These are phyloP conservation scores for Mrakia frigida DNA, from an alignment of 768 basidiomycete genomes.

Conservation along the genomic window DNA sequence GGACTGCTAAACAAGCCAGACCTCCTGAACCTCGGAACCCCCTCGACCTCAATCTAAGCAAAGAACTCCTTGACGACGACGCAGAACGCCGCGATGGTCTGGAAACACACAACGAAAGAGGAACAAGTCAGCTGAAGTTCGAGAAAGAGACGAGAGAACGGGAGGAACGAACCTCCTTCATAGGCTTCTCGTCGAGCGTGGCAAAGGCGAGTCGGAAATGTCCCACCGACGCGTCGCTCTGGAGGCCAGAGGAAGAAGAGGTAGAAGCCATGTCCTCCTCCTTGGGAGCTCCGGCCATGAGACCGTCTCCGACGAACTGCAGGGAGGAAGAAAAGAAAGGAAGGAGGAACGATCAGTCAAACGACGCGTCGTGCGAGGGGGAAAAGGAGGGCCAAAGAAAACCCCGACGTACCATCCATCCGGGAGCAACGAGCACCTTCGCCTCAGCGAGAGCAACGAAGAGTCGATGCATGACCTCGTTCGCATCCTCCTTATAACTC, in stretches of 20 bases:
- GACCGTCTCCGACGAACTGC: slow-evolving; percentile 23
- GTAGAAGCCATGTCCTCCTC: slow-evolving; percentile 4
- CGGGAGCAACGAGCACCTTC: slow-evolving; percentile 26
- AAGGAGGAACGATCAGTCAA: too few species aligned
- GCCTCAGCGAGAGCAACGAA: slow-evolving; percentile 17
- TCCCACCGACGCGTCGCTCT: slow-evolving; percentile 15
- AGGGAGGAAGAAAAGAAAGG: background rate
- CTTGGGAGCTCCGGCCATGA: slow-evolving; percentile 23
- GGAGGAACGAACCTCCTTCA: slow-evolving; percentile 18
- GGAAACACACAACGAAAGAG: background rate
- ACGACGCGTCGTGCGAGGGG: background rate
- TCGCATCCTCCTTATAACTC: background rate
- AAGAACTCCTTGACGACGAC: slow-evolving; percentile 29
- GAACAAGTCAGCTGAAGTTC: background rate
- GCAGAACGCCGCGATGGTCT: slow-evolving; percentile 23
- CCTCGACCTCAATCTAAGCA: background rate
- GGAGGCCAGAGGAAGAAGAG: background rate
- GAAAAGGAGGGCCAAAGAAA: background rate
- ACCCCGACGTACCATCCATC: slow-evolving; percentile 23
- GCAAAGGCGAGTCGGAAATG: slow-evolving; percentile 32
- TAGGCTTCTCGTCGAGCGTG: slow-evolving; percentile 29
- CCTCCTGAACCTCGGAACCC: too few species aligned
- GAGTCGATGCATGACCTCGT: slow-evolving; percentile 18
- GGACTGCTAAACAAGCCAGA: too few species aligned
- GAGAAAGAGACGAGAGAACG: background rate